Evolutionary conservation across 371 early-diverging fungal genomes (phyloP).

Genomic region (Saksenaea vasiformis): DNA sequence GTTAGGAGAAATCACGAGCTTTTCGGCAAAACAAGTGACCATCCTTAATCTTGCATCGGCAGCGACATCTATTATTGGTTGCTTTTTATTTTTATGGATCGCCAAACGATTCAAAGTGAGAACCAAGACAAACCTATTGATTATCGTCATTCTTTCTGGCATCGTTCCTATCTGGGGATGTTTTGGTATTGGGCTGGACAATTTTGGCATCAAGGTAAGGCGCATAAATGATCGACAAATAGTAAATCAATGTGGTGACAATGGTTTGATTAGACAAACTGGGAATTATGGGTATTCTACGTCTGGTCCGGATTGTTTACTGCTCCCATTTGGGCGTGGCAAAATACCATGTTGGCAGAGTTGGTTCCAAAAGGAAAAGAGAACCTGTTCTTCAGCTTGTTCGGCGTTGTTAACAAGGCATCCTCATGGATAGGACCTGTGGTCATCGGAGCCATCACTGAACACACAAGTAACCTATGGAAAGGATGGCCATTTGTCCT

Average conservation of each 20-base stretch:
- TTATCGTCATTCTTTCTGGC: slow-evolving; percentile 33
- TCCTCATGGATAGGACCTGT: slow-evolving; percentile 66
- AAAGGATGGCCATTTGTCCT: slow-evolving; percentile 60
- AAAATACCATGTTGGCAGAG: slow-evolving; percentile 62
- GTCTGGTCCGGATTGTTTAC: slow-evolving; percentile 60
- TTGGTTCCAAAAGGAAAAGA: slow-evolving; percentile 60
- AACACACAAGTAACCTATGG: slow-evolving; percentile 51
- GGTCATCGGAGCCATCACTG: slow-evolving; percentile 57
- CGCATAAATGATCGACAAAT: background rate
- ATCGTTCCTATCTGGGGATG: slow-evolving; percentile 49
- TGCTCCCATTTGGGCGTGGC: slow-evolving; percentile 60
- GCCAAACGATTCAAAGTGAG: slow-evolving; percentile 31
- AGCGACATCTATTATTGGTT: slow-evolving; percentile 50
- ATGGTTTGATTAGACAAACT: slow-evolving; percentile 30
- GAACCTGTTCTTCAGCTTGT: slow-evolving; percentile 62
- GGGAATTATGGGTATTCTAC: slow-evolving; percentile 56
- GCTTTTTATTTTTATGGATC: slow-evolving; percentile 45
- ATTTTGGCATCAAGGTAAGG: slow-evolving; percentile 39
- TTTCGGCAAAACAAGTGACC: slow-evolving; percentile 41
- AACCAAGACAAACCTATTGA: slow-evolving; percentile 45
- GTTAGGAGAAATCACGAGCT: slow-evolving; percentile 30
- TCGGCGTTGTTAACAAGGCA: slow-evolving; percentile 62
- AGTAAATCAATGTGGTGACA: slow-evolving; percentile 16
- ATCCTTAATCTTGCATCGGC: slow-evolving; percentile 45
- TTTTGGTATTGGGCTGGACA: slow-evolving; percentile 45